Conservation (phyloP, 1,139 yeast genomes). For the Zygotorulaspora mrakii region DNA sequence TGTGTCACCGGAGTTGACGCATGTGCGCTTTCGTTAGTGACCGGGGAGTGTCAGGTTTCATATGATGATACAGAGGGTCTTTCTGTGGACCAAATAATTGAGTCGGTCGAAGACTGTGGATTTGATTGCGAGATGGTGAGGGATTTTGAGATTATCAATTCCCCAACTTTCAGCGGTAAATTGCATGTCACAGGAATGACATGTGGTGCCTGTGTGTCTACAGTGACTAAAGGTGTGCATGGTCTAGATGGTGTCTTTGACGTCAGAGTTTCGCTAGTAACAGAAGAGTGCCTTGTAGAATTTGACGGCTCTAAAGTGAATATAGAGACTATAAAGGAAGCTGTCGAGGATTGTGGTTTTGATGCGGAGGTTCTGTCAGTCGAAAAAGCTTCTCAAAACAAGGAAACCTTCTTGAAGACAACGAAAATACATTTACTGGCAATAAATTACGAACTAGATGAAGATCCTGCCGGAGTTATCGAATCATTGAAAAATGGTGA, state of each 20-base stretch:
- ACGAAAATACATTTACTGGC: conserved; percentile 6
- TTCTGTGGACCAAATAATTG: conserved; percentile 33
- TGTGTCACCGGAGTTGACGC: conserved; percentile 46
- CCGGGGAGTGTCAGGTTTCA: conserved; percentile 62
- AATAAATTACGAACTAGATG: conserved; percentile 3
- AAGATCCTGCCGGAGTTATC: conserved; percentile 1
- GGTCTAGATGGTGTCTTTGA: conserved; percentile 46
- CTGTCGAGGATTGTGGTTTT: conserved; percentile 75
- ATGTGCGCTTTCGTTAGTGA: conserved; percentile 64
- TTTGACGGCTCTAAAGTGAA: conserved; percentile 41
- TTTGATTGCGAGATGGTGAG: conserved; percentile 42
- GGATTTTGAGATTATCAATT: conserved; percentile 22
- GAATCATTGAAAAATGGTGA: conserved; percentile 6
- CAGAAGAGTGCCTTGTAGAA: conserved; percentile 62
- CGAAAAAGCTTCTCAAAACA: conserved; percentile 13
- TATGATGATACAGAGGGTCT: conserved; percentile 40
- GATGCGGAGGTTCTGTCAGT: conserved; percentile 44
- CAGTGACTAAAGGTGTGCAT: conserved; percentile 56
- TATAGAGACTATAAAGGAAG: conserved; percentile 41
- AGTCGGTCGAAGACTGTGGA: conserved; percentile 66
- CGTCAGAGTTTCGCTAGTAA: conserved; percentile 64
- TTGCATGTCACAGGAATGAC: conserved; percentile 67
- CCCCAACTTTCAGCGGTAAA: conserved; percentile 9
- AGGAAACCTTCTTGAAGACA: conserved; percentile 3
- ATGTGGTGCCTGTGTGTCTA: conserved; percentile 73